These are phyloP conservation scores for Tricholoma matsutake DNA, from an alignment of 768 basidiomycete genomes.

Conservation along the genomic window DNA sequence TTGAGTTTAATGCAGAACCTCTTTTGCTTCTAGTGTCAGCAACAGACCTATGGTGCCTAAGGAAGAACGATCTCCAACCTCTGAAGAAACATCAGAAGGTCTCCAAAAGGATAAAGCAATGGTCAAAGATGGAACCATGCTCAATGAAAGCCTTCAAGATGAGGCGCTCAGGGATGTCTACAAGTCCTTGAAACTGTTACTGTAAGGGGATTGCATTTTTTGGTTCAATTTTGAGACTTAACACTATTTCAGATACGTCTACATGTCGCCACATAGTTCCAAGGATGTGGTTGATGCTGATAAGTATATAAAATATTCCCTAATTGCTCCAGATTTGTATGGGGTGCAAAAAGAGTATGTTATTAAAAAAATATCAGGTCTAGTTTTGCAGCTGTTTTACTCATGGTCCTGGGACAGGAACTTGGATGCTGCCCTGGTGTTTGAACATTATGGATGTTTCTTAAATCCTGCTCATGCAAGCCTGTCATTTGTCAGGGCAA, in stretches of 20 bases:
- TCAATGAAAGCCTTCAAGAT: not conserved
- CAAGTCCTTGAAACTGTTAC: not conserved
- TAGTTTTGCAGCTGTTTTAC: not conserved
- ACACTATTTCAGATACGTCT: too few species aligned
- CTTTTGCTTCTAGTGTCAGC: not conserved
- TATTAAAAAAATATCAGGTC: not conserved
- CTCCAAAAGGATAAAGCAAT: too few species aligned
- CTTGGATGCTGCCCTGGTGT: not conserved
- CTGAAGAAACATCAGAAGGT: too few species aligned
- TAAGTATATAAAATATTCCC: too few species aligned
- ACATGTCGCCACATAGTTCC: too few species aligned
- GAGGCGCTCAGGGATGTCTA: not conserved
- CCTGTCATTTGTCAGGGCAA: not conserved
- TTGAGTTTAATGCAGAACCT: not conserved
- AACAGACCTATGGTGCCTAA: not conserved
- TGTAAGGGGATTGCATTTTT: not conserved
- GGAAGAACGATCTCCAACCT: too few species aligned
- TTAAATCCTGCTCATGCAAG: not conserved
- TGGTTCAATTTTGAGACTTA: not conserved
- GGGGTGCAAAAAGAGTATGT: not conserved
- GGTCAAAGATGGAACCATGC: not conserved
- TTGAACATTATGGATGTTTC: not conserved
- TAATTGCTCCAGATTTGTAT: too few species aligned
- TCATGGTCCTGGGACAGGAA: not conserved
- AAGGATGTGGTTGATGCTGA: too few species aligned